A percentile compares a stretch with the other conserved stretches of the same genome.
Evolutionary conservation across 106 monocot species (phyloP).

Genomic region (Dioscorea dumetorum): DNA sequence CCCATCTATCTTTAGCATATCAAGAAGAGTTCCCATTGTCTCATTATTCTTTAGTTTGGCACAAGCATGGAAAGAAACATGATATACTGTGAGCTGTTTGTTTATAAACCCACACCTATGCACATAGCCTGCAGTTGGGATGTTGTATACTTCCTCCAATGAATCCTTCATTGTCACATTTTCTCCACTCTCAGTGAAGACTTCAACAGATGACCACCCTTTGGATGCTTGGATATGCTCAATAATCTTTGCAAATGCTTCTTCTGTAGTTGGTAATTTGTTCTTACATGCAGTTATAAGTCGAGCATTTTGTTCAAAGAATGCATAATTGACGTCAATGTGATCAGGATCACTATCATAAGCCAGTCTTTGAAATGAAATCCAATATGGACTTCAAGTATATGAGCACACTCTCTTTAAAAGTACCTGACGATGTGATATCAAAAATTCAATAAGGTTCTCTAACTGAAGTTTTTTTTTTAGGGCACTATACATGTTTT

Average conservation of each 20-base stretch:
- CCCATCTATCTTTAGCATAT: constrained; percentile 63
- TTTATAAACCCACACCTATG: constrained; percentile 66
- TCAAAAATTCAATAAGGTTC: constrained; percentile 42
- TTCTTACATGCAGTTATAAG: no score
- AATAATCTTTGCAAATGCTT: no score
- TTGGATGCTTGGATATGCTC: constrained; percentile 92
- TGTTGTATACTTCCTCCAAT: constrained; percentile 90
- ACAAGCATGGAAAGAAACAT: constrained; percentile 86
- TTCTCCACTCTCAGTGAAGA: constrained; percentile 71
- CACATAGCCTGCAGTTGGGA: constrained; percentile 80
- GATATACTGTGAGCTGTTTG: constrained; percentile 67
- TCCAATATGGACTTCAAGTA: constrained; percentile 63
- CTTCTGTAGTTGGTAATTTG: no score
- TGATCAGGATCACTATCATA: constrained; percentile 60
- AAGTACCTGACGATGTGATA: constrained; percentile 66
- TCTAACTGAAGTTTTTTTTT: constrained; percentile 31
- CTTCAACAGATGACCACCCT: constrained; percentile 84
- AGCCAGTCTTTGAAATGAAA: constrained; percentile 52
- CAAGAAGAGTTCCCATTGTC: constrained; percentile 70
- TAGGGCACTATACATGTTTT: constrained; percentile 49
- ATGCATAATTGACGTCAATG: constrained; percentile 71
- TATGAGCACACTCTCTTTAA: constrained; percentile 34
- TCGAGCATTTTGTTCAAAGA: constrained; percentile 58
- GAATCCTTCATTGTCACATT: constrained; percentile 93
- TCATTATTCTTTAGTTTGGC: constrained; percentile 75